Base-by-base conservation (phyloP, 768 basidiomycete species). In the Hygrocybe punicea region DNA sequence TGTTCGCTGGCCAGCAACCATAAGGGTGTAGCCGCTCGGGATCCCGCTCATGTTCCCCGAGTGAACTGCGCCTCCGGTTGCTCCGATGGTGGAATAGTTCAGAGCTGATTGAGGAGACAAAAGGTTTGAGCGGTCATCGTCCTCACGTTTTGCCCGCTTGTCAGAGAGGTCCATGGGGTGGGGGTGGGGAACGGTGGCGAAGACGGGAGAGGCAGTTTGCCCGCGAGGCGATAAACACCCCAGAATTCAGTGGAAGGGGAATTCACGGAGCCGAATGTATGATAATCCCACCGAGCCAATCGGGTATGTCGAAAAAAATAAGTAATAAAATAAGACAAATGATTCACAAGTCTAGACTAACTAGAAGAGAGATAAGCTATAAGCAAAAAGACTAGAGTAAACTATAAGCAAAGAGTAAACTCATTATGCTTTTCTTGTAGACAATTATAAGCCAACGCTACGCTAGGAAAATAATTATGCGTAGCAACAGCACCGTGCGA, bases 1-100 rank as follows among this genome's bases (percentile, higher is more conserved):
- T 80, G 76, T 74, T 73, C 72, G 73, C 74, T 69, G 73, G 51
- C 90, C 90, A 57, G 89, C 90, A 67, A 90, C 89, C 76, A 92
- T 86, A 71, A 92, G 76, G 63, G 86, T 85, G 76, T 58, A 61
- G 21, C 34, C 49, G 29, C n/a, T 36, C 17, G 25, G 82, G 81
- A 36, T 75, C 74, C 56, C 51, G 17, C 44, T 37, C 45, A 56
- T 45, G 25, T 23, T 45, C 48, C 17, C 65, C 66, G 5, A 4
- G 17, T 34, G 50, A 21, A 21, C 13, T n/a, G 50, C 33, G 19
- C 33, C 29, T 19, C 36, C 25, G 36, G 36, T 24, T 8, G 5
- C 47, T 23, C 29, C 29, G 24, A 16, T 52, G 33, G 7, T 52
- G 51, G 52, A 24, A 36, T 40, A 53, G 39, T 36, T 16, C 19